Percentiles rank a stretch among this genome's conserved stretches.
phyloP scores from a whole-genome alignment of 1,284 basidiomycete genomes.

The Papiliotrema nemorosa region DNA sequence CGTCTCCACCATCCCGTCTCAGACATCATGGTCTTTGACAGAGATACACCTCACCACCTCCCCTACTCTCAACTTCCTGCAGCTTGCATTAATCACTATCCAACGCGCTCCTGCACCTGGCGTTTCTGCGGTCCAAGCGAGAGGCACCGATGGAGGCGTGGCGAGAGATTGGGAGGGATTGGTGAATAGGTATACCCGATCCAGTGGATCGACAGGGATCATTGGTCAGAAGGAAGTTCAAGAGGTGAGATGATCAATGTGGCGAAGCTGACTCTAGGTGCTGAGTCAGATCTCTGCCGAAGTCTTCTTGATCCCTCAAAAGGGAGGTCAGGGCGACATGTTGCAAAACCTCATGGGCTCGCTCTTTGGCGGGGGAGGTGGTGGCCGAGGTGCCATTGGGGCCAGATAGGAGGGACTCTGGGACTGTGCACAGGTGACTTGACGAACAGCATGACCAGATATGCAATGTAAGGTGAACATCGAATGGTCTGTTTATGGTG shows the following conservation, averaged over 20 bases:
- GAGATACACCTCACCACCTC: slow-evolving; percentile 71
- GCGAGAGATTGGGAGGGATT: slow-evolving; percentile 69
- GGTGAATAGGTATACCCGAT: slow-evolving; percentile 65
- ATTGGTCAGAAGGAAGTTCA: slow-evolving; percentile 67
- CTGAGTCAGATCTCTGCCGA: slow-evolving; percentile 58
- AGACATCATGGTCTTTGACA: slow-evolving; percentile 48
- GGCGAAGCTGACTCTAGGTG: slow-evolving; percentile 42
- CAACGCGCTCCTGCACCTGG: slow-evolving; percentile 67
- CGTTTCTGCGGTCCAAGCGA: slow-evolving; percentile 51
- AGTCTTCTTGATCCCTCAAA: slow-evolving; percentile 76
- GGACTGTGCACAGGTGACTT: too few species aligned
- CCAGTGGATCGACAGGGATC: slow-evolving; percentile 56
- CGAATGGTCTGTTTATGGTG: too few species aligned
- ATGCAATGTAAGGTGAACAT: too few species aligned
- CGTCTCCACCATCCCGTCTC: slow-evolving; percentile 45
- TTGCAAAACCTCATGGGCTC: slow-evolving; percentile 78
- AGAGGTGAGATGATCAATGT: slow-evolving; percentile 55
- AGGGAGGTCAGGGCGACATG: slow-evolving; percentile 62
- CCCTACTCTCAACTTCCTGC: slow-evolving; percentile 74
- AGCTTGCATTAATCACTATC: slow-evolving; percentile 76
- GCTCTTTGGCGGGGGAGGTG: slow-evolving; percentile 65
- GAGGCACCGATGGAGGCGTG: slow-evolving; percentile 57
- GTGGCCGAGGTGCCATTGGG: neutral
- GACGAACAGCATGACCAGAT: too few species aligned
- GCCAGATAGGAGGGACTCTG: neutral